Percentiles rank a stretch among this genome's conserved stretches.
Conservation (phyloP, 2,329 filamentous ascomycete species). For the Penicillium hordei region DNA sequence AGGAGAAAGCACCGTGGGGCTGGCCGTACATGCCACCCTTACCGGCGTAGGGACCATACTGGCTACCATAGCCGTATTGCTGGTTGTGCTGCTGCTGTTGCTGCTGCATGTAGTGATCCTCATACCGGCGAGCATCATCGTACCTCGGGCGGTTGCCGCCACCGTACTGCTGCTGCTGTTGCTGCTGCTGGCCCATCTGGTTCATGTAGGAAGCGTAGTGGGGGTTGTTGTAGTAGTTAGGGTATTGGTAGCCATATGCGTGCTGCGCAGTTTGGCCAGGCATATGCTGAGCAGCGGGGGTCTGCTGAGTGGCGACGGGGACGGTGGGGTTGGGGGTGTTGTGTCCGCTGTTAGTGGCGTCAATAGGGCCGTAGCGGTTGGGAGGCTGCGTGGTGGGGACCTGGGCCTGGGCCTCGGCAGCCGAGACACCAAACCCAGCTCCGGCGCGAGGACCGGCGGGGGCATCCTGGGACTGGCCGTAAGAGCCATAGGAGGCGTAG, state of each 20-base stretch:
- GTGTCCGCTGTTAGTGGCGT: slow-evolving; percentile 83
- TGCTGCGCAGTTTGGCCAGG: slow-evolving; percentile 49
- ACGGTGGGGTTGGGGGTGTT: slow-evolving; percentile 82
- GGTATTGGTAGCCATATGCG: slow-evolving; percentile 62
- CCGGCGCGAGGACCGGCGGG: slow-evolving; percentile 71
- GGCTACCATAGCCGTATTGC: slow-evolving; percentile 57
- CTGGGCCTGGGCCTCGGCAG: slow-evolving; percentile 60
- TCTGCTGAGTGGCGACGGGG: slow-evolving; percentile 54
- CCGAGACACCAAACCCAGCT: slow-evolving; percentile 67
- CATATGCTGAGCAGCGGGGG: slow-evolving; percentile 54
- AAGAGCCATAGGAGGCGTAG: slow-evolving; percentile 64
- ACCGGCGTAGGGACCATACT: slow-evolving; percentile 54
- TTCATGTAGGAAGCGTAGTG: slow-evolving; percentile 65
- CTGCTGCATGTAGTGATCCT: slow-evolving; percentile 42
- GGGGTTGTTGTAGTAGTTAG: slow-evolving; percentile 58
- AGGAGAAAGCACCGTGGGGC: slow-evolving; percentile 56
- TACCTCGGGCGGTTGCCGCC: slow-evolving; percentile 51
- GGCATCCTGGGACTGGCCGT: slow-evolving; percentile 71
- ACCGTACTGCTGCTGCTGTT: slow-evolving; percentile 48
- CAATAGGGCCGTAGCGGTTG: slow-evolving; percentile 65
- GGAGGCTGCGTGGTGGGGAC: slow-evolving; percentile 70
- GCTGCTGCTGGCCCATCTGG: slow-evolving; percentile 49
- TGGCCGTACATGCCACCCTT: slow-evolving; percentile 64
- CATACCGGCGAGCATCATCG: slow-evolving; percentile 51
- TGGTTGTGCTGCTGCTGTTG: slow-evolving; percentile 37